A percentile compares a stretch with the other conserved stretches of the same genome.
Evolutionary conservation across 345 rosid genomes (phyloP).

Genomic region (Arabis alpina): DNA sequence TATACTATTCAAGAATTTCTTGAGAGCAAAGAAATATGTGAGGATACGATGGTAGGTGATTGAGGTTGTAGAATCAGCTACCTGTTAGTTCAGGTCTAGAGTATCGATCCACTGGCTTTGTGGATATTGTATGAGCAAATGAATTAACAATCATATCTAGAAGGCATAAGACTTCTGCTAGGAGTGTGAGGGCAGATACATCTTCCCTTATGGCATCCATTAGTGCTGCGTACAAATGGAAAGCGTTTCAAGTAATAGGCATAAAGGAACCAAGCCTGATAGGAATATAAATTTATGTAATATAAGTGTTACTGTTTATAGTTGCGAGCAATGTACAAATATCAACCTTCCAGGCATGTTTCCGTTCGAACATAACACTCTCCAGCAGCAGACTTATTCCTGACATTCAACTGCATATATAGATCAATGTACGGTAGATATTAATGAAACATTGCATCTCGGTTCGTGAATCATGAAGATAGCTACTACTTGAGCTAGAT

Average conservation of each 20-base stretch:
- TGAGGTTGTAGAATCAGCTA: slow-evolving; percentile 39
- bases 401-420: slow-evolving; percentile 76
- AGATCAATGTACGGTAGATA: slow-evolving; percentile 29
- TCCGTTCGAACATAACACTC: slow-evolving; percentile 93
- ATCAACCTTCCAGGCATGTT: slow-evolving; percentile 90
- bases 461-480: slow-evolving; percentile 17
- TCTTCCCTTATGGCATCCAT: slow-evolving; percentile 82
- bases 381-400: slow-evolving; percentile 93
- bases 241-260: slow-evolving; percentile 19
- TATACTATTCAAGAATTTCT: slow-evolving; percentile 5
- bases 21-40: slow-evolving; percentile 29
- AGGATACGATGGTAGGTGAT: slow-evolving; percentile 17
- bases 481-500: slow-evolving; percentile 20
- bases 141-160: slow-evolving; percentile 96
- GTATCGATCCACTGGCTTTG: slow-evolving; percentile 83
- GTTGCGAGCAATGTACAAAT: slow-evolving; percentile 8
- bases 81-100: slow-evolving; percentile 87
- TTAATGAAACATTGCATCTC: slow-evolving; percentile 16
- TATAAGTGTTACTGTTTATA: slow-evolving; percentile 1
- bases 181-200: slow-evolving; percentile 74
- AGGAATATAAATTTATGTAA: not conserved
- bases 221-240: slow-evolving; percentile 59
- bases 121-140: slow-evolving; percentile 86
- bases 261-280: slow-evolving; percentile 1
- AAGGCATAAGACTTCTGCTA: slow-evolving; percentile 92